Percentiles rank a stretch among this genome's conserved stretches.
These are phyloP conservation scores for Curvularia verruculosa DNA, from an alignment of 2,329 filamentous ascomycete species.

Conservation along the genomic window DNA sequence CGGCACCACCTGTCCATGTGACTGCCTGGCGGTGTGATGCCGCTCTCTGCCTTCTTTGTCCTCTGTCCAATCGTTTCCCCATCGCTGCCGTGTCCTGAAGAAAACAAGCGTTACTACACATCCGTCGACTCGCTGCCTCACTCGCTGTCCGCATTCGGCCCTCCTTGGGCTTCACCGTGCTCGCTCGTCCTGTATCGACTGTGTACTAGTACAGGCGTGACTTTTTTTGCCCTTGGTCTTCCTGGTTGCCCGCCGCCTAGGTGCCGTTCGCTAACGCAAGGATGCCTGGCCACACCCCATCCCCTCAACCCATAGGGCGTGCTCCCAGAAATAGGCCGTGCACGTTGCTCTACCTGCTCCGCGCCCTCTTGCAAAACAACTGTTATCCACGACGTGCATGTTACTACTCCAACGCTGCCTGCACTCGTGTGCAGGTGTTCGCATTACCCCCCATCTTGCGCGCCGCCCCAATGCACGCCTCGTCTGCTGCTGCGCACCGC, in stretches of 20 bases:
- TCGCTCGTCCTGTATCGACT: too few relatives aligned
- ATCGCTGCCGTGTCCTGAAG: constrained; percentile 6
- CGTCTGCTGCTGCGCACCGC: neutral
- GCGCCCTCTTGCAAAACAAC: constrained; percentile 15
- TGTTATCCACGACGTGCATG: constrained; percentile 40
- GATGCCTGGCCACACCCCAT: constrained; percentile 14
- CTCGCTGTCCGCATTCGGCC: constrained; percentile 3
- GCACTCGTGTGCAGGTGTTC: constrained; percentile 10
- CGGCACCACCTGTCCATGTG: constrained; percentile 35
- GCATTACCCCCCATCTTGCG: constrained; percentile 10
- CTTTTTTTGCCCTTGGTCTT: neutral
- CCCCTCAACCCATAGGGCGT: constrained; percentile 12
- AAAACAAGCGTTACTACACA: too few relatives aligned
- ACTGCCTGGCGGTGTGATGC: constrained; percentile 44
- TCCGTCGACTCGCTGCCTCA: neutral
- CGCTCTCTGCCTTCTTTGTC: constrained; percentile 6
- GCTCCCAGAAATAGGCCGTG: constrained; percentile 29
- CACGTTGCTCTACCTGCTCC: constrained; percentile 32
- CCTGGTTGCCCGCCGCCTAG: neutral
- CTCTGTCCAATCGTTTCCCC: constrained; percentile 28
- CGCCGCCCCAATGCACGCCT: neutral
- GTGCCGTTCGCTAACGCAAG: constrained; percentile 15
- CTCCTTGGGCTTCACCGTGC: constrained; percentile 12
- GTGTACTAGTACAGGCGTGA: neutral
- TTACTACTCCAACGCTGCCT: neutral